These are phyloP conservation scores for Tylopilus rubrobrunneus DNA, from an alignment of 768 basidiomycete genomes.

Conservation along the genomic window DNA sequence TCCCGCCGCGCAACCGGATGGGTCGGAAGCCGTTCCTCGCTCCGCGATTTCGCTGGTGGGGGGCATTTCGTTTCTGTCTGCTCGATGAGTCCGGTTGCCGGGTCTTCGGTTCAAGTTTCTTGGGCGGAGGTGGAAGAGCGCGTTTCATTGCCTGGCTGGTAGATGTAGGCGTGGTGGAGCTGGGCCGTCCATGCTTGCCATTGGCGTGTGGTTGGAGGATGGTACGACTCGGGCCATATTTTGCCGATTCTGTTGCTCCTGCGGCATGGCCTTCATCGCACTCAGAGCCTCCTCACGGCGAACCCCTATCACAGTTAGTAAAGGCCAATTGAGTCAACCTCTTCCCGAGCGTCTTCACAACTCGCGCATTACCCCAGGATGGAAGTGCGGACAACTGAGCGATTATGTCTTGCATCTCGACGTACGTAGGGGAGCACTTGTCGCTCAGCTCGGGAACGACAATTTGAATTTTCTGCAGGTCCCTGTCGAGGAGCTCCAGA, in stretches of 20 bases:
- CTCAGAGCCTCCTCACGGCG: slow-evolving; percentile 29
- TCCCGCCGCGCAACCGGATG: slow-evolving; percentile 35
- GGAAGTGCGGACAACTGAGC: slow-evolving; percentile 41
- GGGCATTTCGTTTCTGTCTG: background rate
- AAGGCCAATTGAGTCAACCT: slow-evolving; percentile 43
- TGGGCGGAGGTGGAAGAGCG: slow-evolving; percentile 19
- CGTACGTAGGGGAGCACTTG: background rate
- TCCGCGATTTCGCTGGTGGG: slow-evolving; percentile 1
- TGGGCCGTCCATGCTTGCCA: slow-evolving; percentile 5
- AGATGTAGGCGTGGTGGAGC: slow-evolving; percentile 14
- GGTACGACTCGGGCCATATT: too few relatives aligned
- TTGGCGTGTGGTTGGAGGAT: too few relatives aligned
- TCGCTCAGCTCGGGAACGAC: slow-evolving; percentile 32
- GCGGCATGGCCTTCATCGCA: slow-evolving; percentile 22
- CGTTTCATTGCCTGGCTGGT: slow-evolving; percentile 18
- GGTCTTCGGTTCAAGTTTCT: background rate
- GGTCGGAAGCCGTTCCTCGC: slow-evolving; percentile 5
- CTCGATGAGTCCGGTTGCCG: background rate
- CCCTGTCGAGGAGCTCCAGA: slow-evolving; percentile 45
- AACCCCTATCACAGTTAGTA: slow-evolving; percentile 16
- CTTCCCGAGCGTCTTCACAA: slow-evolving; percentile 53
- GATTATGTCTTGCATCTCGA: slow-evolving; percentile 38
- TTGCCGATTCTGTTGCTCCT: background rate
- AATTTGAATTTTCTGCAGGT: slow-evolving; percentile 44
- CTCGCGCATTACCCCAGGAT: slow-evolving; percentile 70